Conservation (phyloP, 202 grass and related monocot species). For the Cymbopogon flexuosus region DNA sequence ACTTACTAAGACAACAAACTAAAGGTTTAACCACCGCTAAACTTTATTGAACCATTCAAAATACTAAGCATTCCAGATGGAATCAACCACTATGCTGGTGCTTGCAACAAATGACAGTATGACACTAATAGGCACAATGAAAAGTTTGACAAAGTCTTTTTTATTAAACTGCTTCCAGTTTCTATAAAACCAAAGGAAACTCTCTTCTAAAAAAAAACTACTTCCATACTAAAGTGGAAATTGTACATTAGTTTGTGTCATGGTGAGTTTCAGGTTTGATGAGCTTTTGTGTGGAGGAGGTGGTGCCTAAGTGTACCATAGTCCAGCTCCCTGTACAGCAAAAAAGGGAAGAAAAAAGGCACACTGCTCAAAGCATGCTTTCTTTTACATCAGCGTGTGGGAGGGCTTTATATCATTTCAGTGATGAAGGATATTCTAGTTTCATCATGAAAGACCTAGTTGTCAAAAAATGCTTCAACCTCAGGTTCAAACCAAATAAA, state of each 20-base stretch:
- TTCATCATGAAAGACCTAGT: neutral
- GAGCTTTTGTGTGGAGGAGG: neutral
- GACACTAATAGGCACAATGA: neutral
- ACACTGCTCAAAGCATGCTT: neutral
- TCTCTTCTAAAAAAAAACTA: neutral
- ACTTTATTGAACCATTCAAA: neutral
- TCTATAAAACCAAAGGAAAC: neutral
- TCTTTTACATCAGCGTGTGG: neutral
- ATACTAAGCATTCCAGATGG: neutral
- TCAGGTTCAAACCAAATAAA: neutral
- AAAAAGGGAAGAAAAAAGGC: neutral
- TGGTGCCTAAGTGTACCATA: neutral
- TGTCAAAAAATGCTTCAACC: neutral
- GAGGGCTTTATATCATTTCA: neutral
- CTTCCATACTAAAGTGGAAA: neutral
- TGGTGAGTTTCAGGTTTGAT: neutral
- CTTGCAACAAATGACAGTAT: neutral
- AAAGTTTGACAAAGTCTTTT: neutral
- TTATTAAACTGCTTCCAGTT: neutral
- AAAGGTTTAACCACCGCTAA: neutral
- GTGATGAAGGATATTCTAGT: neutral
- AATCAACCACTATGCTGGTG: neutral
- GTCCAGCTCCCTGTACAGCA: neutral
- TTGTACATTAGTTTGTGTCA: neutral
- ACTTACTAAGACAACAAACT: neutral